Percentiles rank a stretch among this genome's conserved stretches.
Conservation (phyloP, 192 early-diverging fungal genomes). For the Backusella liffmaniae region DNA sequence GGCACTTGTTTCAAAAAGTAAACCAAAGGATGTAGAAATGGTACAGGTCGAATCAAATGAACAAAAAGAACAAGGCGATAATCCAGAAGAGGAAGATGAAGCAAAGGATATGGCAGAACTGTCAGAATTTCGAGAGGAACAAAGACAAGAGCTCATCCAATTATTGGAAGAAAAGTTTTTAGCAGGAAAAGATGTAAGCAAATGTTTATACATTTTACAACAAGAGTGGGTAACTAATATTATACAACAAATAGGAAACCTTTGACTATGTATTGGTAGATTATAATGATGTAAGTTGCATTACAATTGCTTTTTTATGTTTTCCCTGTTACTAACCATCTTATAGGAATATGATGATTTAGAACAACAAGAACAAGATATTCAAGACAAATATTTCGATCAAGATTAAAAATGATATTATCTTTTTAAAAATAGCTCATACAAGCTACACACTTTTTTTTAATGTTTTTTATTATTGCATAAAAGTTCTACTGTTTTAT, state of each 20-base stretch:
- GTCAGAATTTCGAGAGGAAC: slow-evolving; percentile 21
- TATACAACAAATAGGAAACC: slow-evolving; percentile 3
- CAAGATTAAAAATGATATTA: slow-evolving; percentile 14
- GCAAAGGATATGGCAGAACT: background rate
- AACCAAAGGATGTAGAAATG: slow-evolving; percentile 27
- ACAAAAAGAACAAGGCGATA: background rate
- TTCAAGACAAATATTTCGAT: slow-evolving; percentile 42
- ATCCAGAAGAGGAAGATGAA: background rate
- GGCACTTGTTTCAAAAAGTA: slow-evolving; percentile 20
- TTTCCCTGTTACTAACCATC: background rate
- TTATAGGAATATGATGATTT: slow-evolving; percentile 37
- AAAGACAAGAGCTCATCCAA: slow-evolving; percentile 34
- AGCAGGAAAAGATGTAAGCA: slow-evolving; percentile 40
- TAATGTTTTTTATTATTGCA: background rate
- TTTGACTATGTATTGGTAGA: slow-evolving; percentile 45
- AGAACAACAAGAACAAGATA: slow-evolving; percentile 32
- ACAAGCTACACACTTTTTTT: no score
- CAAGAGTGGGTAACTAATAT: background rate
- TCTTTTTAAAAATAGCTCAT: background rate
- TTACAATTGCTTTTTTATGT: background rate
- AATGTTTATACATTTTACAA: background rate
- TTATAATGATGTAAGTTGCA: slow-evolving; percentile 31
- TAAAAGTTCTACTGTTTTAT: background rate
- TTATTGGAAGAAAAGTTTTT: slow-evolving; percentile 42
- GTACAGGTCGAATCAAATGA: slow-evolving; percentile 8